Evolutionary conservation across 805 yeast species (phyloP).

Genomic region (Kazachstania taianensis): DNA sequence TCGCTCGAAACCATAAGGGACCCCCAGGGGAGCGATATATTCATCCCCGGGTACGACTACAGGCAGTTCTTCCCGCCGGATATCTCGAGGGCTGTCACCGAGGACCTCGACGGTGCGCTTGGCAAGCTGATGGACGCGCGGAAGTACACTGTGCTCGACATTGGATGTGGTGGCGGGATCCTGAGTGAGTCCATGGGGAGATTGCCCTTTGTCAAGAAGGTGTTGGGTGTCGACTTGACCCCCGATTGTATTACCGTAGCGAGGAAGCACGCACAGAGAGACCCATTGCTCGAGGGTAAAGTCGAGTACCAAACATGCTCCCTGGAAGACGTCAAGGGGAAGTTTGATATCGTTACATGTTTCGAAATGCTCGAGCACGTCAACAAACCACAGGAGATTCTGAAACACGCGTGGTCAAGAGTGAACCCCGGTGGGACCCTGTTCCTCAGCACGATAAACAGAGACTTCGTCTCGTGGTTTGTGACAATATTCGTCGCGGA

Average conservation of each 20-base stretch:
- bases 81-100: conserved; percentile 45
- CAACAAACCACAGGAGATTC: conserved; percentile 65
- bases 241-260: conserved; percentile 78
- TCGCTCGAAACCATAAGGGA: conserved; percentile 18
- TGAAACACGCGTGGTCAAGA: conserved; percentile 55
- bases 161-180: conserved; percentile 99
- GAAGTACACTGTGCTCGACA: conserved; percentile 56
- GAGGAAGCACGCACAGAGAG: conserved; percentile 49
- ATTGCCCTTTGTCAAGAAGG: conserved; percentile 47
- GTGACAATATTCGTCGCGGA: conserved; percentile 92
- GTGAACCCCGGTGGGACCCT: conserved; percentile 67
- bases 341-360: conserved; percentile 73
- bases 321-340: conserved; percentile 45
- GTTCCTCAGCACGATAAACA: conserved; percentile 83
- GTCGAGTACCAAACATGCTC: conserved; percentile 52
- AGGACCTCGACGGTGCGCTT: conserved; percentile 36
- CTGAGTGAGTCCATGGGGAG: conserved; percentile 81
- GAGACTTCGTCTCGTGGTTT: conserved; percentile 79
- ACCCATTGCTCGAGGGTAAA: conserved; percentile 50
- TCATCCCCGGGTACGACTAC: conserved; percentile 67
- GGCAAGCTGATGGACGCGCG: conserved; percentile 19
- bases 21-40: conserved; percentile 33
- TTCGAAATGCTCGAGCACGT: conserved; percentile 96
- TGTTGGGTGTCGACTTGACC: conserved; percentile 79
- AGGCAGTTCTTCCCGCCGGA: conserved; percentile 52